Base-by-base conservation (phyloP, 306 rosid genomes). In the Malus asiatica region DNA sequence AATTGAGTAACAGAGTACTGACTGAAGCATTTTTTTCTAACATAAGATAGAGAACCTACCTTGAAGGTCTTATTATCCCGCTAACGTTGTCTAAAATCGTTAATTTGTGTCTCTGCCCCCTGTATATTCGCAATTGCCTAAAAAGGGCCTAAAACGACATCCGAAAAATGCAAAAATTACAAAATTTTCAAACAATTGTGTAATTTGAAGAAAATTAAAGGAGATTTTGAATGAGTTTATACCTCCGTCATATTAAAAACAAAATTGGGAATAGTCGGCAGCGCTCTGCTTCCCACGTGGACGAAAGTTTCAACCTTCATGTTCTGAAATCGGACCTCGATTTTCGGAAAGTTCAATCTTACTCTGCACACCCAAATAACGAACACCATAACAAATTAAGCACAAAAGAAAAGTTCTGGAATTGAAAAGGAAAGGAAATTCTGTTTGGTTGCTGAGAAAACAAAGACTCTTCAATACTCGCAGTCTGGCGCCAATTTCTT, bases 221-320 rank as follows among this genome's bases (percentile, higher is more conserved):
- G 1, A 75, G 32, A 70, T 61, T 29, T 13, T 22, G 64, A 69
- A 8, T 27, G 27, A 66, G 22, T 27, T 6, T 46, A 40, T 32
- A 92, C 99, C 99, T 96, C 99, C 8, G 87, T 52, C 98, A 96
- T 88, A 62, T 96, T 96, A 83, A 74, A 87, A 45, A 96, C 75
- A 77, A 87, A 96, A 85, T 96, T 96, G 40, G 99, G 91, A 89
- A 96, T 96, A 0, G 99, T 96, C 11, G 99, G 99, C 59, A 96
- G 79, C 33, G 99, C 99, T 85, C 99, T 89, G 84, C 97, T 96
- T 82, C 99, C 99, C 0, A 96, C 87, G 61, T 88, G 98, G 44
- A 96, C 98, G 74, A 78, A 96, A 58, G 99, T 86, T 80, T 96
- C 97, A 6, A 96, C 92, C 0, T 85, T 87, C 80, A 96, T 75